A percentile compares a stretch with the other conserved stretches of the same genome.
These are phyloP conservation scores for Silybum marianum DNA, from an alignment of 129 eudicot genomes.

Conservation along the genomic window DNA sequence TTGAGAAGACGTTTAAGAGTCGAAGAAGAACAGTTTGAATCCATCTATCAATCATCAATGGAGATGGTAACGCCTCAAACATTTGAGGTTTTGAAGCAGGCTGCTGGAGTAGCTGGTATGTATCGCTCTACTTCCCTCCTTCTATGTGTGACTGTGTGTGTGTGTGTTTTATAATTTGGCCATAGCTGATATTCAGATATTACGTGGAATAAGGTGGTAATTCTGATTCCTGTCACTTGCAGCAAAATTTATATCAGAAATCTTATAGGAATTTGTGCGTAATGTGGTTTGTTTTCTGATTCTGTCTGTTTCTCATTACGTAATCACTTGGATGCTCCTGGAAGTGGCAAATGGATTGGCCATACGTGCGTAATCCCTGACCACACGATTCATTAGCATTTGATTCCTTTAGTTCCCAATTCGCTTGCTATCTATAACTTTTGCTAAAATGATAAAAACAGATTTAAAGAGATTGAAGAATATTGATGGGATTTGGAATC, in stretches of 20 bases:
- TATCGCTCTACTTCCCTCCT: not conserved
- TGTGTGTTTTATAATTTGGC: not conserved
- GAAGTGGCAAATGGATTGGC: conserved; percentile 1
- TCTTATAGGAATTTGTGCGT: not conserved
- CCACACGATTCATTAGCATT: not conserved
- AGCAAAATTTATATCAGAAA: not conserved
- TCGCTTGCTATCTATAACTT: not conserved
- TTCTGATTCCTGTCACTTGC: not conserved
- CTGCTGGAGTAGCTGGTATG: conserved; percentile 85
- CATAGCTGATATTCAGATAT: not conserved
- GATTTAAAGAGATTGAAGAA: conserved; percentile 5
- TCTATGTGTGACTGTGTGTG: not conserved
- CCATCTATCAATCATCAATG: conserved; percentile 18
- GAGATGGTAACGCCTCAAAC: conserved; percentile 45
- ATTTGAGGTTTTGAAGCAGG: conserved; percentile 47
- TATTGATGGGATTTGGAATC: not conserved
- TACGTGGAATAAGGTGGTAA: not conserved
- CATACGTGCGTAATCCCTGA: not conserved
- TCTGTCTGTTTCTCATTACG: not conserved
- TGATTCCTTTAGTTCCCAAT: not conserved
- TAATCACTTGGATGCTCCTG: not conserved
- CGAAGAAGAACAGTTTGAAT: conserved; percentile 16
- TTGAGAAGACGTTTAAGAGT: not conserved
- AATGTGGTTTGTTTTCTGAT: conserved; percentile 22
- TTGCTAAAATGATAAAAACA: not conserved